phyloP scores from a whole-genome alignment of 75 land plant genomes.

The Chamaecyparis obtusa region DNA sequence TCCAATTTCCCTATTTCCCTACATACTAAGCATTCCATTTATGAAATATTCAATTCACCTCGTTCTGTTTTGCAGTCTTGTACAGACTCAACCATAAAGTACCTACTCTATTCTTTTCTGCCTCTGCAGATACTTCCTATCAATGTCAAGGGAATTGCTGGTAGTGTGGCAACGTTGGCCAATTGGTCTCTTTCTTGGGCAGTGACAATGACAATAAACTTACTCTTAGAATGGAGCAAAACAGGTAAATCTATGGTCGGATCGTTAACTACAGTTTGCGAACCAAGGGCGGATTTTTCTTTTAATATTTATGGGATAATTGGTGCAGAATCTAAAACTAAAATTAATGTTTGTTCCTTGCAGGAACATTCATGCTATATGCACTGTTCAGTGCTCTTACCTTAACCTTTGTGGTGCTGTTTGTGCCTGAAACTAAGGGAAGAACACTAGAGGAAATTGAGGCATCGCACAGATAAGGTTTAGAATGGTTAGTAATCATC shows the following conservation, averaged over 20 bases:
- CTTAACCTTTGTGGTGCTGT: conserved; percentile 5
- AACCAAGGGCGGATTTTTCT: background rate
- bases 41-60: background rate
- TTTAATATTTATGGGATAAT: background rate
- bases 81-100: background rate
- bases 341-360: conserved; percentile 2
- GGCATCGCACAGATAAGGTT: conserved; percentile 5
- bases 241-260: conserved; percentile 39
- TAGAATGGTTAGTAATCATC: background rate
- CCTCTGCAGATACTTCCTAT: conserved; percentile 71
- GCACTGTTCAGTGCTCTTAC: conserved; percentile 15
- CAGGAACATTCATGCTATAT: conserved; percentile 17
- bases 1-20: background rate
- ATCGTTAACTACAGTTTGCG: background rate
- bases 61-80: background rate
- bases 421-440: conserved; percentile 25
- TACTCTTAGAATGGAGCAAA: conserved; percentile 65
- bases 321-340: background rate
- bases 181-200: conserved; percentile 66
- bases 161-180: conserved; percentile 78
- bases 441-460: conserved; percentile 23
- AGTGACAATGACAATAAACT: conserved; percentile 69
- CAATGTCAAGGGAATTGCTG: conserved; percentile 79
- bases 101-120: background rate
- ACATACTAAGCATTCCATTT: background rate